Evolutionary conservation across 352 stramenopile genomes (phyloP), one percentile per base, ranked within the genome.

Genomic region (Peronosclerospora sorghi): DNA sequence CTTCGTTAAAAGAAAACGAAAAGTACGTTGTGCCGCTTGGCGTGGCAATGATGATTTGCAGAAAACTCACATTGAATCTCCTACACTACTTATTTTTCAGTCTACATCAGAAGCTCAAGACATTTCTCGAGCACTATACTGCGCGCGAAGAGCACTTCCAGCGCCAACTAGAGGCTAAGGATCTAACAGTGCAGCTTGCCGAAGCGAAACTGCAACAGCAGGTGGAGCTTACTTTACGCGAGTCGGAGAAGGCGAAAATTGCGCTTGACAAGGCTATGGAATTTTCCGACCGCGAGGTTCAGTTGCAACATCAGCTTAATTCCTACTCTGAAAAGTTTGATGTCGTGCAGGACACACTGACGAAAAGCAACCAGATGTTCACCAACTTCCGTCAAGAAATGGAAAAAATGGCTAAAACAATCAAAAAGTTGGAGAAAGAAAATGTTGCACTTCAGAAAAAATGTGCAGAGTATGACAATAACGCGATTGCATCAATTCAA

Each of bases 311-410:
- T 4, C 77, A 93, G 59, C 49, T 93, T 18, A 82, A 71, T 40
- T 69, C 73, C 20, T 93, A 93, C 62, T 87, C 73, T 18, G 75
- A 89, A 28, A 90, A 90, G 56, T 90, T 90, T 40, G 75, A 87
- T 26, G 60, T 81, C 7, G 77, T 90, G 5, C 77, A 93, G 51
- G 75, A 93, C 32, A 93, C 77, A 7, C 65, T 93, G 8, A 70
- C 64, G 13, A 88, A 90, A 47, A 93, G 77, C 58, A 89, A 93
- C 43, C 60, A 83, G 24, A 85, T 93, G 75, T 93, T 93, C 40
- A 62, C 62, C 5, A 85, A 69, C 3, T 84, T 90, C 50, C 77
- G 80, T 17, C 56, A 78, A n/a, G 80, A 93, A 40, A 90, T 93
- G 60, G 75, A 88, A 49, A 90, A 90, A 56, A 87, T 93, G 77